Evolutionary conservation across 768 basidiomycete species (phyloP).

Genomic region (Gloeostereum incarnatum): DNA sequence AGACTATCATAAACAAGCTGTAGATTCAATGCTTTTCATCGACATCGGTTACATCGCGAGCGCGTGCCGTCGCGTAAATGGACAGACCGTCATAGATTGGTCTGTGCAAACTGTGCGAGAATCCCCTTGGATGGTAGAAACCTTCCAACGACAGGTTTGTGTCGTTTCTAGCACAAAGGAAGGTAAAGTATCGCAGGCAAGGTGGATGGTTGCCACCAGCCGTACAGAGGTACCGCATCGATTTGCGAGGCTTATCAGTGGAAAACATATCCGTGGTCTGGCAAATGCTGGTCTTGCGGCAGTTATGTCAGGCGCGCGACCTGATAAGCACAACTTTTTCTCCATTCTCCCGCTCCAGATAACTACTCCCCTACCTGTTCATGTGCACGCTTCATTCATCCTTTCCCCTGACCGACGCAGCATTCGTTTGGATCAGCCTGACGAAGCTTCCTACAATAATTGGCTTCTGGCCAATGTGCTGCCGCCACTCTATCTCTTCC

Average conservation of each 20-base stretch:
- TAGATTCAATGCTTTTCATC: too few relatives aligned
- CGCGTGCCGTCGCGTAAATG: too few relatives aligned
- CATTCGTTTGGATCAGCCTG: slow-evolving; percentile 13
- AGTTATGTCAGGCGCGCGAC: slow-evolving; percentile 5
- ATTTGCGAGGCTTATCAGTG: neutral
- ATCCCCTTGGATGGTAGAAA: too few relatives aligned
- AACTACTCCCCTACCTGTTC: slow-evolving; percentile 11
- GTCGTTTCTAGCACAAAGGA: slow-evolving; percentile 9
- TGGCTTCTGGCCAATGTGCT: slow-evolving; percentile 13
- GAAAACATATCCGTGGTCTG: neutral
- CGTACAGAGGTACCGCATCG: neutral
- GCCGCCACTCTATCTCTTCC: slow-evolving; percentile 10
- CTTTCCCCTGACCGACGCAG: slow-evolving; percentile 12
- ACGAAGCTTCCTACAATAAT: slow-evolving; percentile 12
- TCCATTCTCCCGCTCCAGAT: slow-evolving; percentile 13
- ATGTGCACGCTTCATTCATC: slow-evolving; percentile 13
- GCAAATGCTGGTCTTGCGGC: slow-evolving; percentile 2
- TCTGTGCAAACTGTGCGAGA: too few relatives aligned
- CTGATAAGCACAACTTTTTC: slow-evolving; percentile 8
- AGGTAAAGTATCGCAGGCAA: neutral
- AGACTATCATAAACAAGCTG: too few relatives aligned
- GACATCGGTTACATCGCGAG: too few relatives aligned
- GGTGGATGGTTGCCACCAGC: neutral
- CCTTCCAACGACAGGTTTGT: too few relatives aligned
- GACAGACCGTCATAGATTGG: too few relatives aligned